Percentiles rank a stretch among this genome's conserved stretches.
These are phyloP conservation scores for Sporothrix sp. DNA, from an alignment of 2,329 filamentous ascomycete genomes.

Conservation along the genomic window DNA sequence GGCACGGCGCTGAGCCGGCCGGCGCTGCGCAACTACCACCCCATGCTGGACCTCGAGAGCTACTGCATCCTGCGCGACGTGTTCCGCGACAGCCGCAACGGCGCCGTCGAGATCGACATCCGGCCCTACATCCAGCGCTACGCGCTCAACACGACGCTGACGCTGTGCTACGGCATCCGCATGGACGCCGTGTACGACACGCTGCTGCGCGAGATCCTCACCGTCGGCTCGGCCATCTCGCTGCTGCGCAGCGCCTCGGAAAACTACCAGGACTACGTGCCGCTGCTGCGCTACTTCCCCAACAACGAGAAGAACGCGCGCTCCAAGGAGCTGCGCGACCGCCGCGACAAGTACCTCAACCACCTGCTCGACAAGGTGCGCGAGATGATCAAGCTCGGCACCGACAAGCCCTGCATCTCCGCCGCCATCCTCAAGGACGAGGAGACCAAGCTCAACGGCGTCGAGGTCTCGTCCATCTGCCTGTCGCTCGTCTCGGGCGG, in stretches of 20 bases:
- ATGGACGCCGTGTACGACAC: constrained; percentile 44
- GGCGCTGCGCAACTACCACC: constrained; percentile 62
- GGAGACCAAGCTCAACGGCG: constrained; percentile 29
- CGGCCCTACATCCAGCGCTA: constrained; percentile 65
- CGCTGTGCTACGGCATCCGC: constrained; percentile 69
- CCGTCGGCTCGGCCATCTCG: constrained; percentile 65
- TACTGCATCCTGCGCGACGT: constrained; percentile 64
- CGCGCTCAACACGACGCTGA: constrained; percentile 67
- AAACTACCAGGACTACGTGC: constrained; percentile 59
- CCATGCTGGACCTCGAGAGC: constrained; percentile 70
- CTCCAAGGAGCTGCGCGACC: constrained; percentile 40
- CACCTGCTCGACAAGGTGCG: constrained; percentile 50
- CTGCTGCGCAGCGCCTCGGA: constrained; percentile 59
- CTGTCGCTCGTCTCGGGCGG: constrained; percentile 68
- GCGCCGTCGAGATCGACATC: constrained; percentile 51
- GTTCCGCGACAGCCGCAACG: constrained; percentile 44
- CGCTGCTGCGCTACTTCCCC: constrained; percentile 51
- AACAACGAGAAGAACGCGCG: constrained; percentile 41
- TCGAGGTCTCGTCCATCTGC: constrained; percentile 61
- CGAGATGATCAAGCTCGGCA: constrained; percentile 22
- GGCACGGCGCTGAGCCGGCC: constrained; percentile 70
- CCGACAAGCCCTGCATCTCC: constrained; percentile 23
- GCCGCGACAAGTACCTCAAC: constrained; percentile 43
- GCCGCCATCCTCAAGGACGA: constrained; percentile 21
- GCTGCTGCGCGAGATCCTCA: constrained; percentile 61